Evolutionary conservation across 192 early-diverging fungal genomes (phyloP).

Genomic region (Phycomyces blakesleeanus): DNA sequence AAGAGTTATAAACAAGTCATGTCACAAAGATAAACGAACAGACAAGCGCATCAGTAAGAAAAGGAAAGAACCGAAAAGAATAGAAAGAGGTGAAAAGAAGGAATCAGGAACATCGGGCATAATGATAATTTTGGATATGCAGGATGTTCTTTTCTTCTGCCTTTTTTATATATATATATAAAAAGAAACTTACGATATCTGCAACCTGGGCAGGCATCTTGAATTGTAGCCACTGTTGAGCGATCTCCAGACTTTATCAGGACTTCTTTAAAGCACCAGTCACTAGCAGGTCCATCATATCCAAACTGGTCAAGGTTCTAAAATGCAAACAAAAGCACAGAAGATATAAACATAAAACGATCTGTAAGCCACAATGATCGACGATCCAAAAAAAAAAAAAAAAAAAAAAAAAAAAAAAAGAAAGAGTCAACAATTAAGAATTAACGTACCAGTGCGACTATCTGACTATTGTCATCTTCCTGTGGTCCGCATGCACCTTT

Average conservation of each 20-base stretch:
- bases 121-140: neutral
- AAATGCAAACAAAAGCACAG: neutral
- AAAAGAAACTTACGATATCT: slow-evolving; percentile 7
- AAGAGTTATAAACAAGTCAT: neutral
- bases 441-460: slow-evolving; percentile 21
- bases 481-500: slow-evolving; percentile 24
- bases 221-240: slow-evolving; percentile 33
- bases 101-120: neutral
- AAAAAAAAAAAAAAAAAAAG: too few relatives aligned
- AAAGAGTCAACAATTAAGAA: too few relatives aligned
- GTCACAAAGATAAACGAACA: neutral
- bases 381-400: too few relatives aligned
- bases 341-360: too few relatives aligned
- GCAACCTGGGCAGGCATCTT: slow-evolving; percentile 48
- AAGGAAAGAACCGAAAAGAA: neutral
- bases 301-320: slow-evolving; percentile 38
- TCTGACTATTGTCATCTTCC: slow-evolving; percentile 9
- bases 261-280: slow-evolving; percentile 36
- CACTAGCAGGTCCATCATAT: slow-evolving; percentile 22
- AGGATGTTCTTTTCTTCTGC: too few relatives aligned
- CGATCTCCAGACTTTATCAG: slow-evolving; percentile 28
- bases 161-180: too few relatives aligned
- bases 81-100: neutral
- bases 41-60: too few relatives aligned
- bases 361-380: too few relatives aligned